phyloP scores from a whole-genome alignment of 495 filamentous ascomycete species.

The Tuber calosporum region DNA sequence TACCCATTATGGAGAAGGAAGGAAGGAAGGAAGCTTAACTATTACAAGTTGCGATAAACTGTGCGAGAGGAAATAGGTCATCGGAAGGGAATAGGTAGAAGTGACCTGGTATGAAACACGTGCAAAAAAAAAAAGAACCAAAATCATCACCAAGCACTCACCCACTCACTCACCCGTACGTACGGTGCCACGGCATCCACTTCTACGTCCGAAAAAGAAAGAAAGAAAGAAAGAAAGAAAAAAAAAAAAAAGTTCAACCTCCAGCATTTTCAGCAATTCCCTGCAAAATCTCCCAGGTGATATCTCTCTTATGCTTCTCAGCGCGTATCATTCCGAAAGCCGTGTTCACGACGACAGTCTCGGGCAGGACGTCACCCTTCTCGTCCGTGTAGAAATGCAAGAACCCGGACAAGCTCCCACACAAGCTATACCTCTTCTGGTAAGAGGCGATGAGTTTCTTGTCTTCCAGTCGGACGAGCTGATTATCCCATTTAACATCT shows the following conservation, averaged over 20 bases:
- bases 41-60: no score
- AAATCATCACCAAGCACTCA: not conserved
- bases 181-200: no score
- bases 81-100: no score
- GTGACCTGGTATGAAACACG: no score
- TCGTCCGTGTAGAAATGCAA: slow-evolving; percentile 22
- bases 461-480: slow-evolving; percentile 27
- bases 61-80: no score
- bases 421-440: slow-evolving; percentile 16
- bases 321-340: slow-evolving; percentile 24
- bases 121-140: not conserved
- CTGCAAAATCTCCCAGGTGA: slow-evolving; percentile 6
- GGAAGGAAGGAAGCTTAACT: no score
- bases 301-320: slow-evolving; percentile 27
- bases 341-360: slow-evolving; percentile 24
- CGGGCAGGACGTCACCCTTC: slow-evolving; percentile 12
- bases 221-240: not conserved
- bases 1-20: no score
- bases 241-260: not conserved
- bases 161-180: not conserved
- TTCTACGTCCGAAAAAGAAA: not conserved
- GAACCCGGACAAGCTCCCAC: slow-evolving; percentile 10
- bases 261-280: slow-evolving; percentile 15
- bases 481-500: slow-evolving; percentile 14
- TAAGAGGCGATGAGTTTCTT: slow-evolving; percentile 32